A percentile compares a stretch with the other conserved stretches of the same genome.
Evolutionary conservation across 129 eudicot genomes (phyloP).

Genomic region (Helianthus tuberosus): DNA sequence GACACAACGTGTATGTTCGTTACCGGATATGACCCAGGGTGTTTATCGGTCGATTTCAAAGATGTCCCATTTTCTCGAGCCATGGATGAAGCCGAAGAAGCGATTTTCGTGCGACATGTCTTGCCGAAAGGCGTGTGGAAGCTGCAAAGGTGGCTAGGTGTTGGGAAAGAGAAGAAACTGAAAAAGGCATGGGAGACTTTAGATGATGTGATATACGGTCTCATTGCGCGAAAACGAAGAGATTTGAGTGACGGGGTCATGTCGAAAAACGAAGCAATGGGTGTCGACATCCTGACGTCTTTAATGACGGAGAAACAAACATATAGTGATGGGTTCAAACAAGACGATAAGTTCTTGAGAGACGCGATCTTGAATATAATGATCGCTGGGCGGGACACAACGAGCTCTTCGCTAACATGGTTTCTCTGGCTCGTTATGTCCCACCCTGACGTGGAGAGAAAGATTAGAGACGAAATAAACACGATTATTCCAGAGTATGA

Average conservation of each 20-base stretch:
- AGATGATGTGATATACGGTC: constrained; percentile 37
- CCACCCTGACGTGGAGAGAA: constrained; percentile 52
- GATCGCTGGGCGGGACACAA: constrained; percentile 82
- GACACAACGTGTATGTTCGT: constrained; percentile 67
- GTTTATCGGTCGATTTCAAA: constrained; percentile 49
- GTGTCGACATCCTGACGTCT: constrained; percentile 60
- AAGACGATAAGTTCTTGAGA: constrained; percentile 62
- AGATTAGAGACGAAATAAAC: constrained; percentile 53
- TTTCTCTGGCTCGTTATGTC: constrained; percentile 70
- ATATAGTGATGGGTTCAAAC: background rate
- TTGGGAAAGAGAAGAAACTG: constrained; percentile 59
- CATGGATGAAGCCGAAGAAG: constrained; percentile 74
- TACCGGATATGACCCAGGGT: constrained; percentile 74
- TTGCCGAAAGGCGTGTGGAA: constrained; percentile 61
- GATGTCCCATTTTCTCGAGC: constrained; percentile 71
- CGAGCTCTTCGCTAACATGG: constrained; percentile 79
- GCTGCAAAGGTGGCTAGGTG: constrained; percentile 48
- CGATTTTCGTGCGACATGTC: constrained; percentile 50
- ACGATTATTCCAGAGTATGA: constrained; percentile 7
- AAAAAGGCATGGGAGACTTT: constrained; percentile 44
- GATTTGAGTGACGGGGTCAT: constrained; percentile 21
- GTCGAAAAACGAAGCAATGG: constrained; percentile 17
- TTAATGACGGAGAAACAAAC: constrained; percentile 40
- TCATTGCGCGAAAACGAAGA: constrained; percentile 44
- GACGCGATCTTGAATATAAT: constrained; percentile 63